Evolutionary conservation across 1,139 yeast species (phyloP), one percentile per base, ranked within the genome.

Genomic region (Geotrichum reessii): DNA sequence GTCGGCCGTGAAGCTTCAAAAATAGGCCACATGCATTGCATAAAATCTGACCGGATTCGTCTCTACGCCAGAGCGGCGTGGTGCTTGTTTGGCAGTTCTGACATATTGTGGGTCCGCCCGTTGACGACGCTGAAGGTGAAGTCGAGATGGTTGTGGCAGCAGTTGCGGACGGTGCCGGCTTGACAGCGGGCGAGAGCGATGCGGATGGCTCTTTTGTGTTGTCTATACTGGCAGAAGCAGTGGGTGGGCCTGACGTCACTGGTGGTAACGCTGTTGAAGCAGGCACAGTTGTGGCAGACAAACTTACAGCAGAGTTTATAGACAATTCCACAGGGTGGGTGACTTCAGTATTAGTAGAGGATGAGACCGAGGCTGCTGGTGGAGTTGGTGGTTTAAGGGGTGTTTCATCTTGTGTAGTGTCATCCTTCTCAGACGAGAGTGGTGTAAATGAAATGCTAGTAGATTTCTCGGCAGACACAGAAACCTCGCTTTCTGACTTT

Each of bases 11-110:
- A 53, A 91, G 79, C 73, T 91, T 91, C 62, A 91, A 75, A 69
- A 91, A 91, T 57, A 91, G 76, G 0, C 97, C 97, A 75, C 97
- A 91, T 1, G 97, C 97, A 73, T 91, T 91, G 72, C 97, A 91
- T 59, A 91, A 78, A 24, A 91, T 95, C 65, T 90, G 95, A 14
- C 97, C 97, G 25, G 87, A 83, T 70, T 90, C 97, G 72, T 91
- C 97, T 66, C 97, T 78, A 71, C 97, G 80, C 97, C 97, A 91
- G 27, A 91, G 76, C 1, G 97, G 97, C 1, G 97, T 91, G 1
- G 93, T 91, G 60, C 90, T 88, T 1, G 97, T 91, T 68, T 87
- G 81, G 74, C 97, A 91, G 72, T 91, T 91, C 66, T 87, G 88
- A 72, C 97, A 91, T 24, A 86, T 81, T 1, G 97, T 92, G 6